phyloP scores from a whole-genome alignment of 495 filamentous ascomycete species.

The Baudoinia panamericana region DNA sequence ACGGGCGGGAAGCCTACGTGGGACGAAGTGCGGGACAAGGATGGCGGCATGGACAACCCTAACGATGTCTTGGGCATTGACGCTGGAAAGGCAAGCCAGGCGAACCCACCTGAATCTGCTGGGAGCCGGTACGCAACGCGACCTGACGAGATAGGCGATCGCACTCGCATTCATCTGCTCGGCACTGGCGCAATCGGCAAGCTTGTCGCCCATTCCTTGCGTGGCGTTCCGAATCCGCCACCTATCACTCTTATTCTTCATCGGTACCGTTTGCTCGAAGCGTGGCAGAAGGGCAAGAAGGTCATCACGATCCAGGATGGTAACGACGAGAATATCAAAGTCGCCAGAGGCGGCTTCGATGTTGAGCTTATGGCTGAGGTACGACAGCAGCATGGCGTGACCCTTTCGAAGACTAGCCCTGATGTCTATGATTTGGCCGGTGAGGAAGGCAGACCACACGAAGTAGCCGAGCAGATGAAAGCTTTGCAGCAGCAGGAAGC shows the following conservation, averaged over 20 bases:
- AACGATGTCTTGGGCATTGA: too few species aligned
- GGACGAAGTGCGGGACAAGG: neutral
- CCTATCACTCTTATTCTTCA: slow-evolving; percentile 46
- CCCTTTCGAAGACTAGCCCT: slow-evolving; percentile 1
- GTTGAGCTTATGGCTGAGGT: slow-evolving; percentile 31
- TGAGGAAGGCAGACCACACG: slow-evolving; percentile 8
- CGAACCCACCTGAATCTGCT: too few species aligned
- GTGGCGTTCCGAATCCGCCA: slow-evolving; percentile 42
- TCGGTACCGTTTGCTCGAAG: slow-evolving; percentile 28
- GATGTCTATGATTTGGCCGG: slow-evolving; percentile 8
- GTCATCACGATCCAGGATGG: slow-evolving; percentile 30
- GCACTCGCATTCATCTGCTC: slow-evolving; percentile 48
- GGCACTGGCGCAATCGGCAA: slow-evolving; percentile 46
- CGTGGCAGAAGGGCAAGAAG: slow-evolving; percentile 26
- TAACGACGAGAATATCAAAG: slow-evolving; percentile 28
- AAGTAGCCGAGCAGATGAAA: slow-evolving; percentile 8
- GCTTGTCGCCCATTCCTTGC: slow-evolving; percentile 48
- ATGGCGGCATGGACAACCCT: too few species aligned
- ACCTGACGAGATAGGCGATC: too few species aligned
- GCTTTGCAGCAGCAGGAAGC: slow-evolving; percentile 7
- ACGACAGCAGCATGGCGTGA: slow-evolving; percentile 13
- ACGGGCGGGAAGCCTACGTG: too few species aligned
- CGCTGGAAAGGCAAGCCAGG: too few species aligned
- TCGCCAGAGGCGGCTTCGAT: slow-evolving; percentile 36
- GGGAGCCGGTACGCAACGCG: too few species aligned